Evolutionary conservation across 768 basidiomycete genomes (phyloP).

Genomic region (Candolleomyces eurysporus): DNA sequence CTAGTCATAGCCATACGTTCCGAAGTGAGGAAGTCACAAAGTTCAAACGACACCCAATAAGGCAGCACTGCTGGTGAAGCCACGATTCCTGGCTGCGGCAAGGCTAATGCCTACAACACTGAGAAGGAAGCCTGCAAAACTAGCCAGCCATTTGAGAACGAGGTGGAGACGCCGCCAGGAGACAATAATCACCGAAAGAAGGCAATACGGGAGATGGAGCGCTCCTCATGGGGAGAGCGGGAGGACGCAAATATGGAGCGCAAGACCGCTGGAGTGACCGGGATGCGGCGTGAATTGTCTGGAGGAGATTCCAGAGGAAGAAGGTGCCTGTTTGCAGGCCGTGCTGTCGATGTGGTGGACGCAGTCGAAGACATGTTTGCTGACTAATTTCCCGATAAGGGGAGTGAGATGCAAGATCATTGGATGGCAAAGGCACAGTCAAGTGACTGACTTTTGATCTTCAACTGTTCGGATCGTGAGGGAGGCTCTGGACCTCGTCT

Average conservation of each 20-base stretch:
- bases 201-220: slow-evolving; percentile 79
- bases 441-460: too few species aligned
- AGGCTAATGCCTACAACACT: slow-evolving; percentile 81
- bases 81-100: slow-evolving; percentile 67
- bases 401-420: background rate
- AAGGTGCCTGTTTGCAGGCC: slow-evolving; percentile 33
- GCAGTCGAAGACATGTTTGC: slow-evolving; percentile 46
- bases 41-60: slow-evolving; percentile 62
- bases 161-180: background rate
- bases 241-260: slow-evolving; percentile 87
- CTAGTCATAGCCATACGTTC: background rate
- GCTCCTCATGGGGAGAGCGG: slow-evolving; percentile 75
- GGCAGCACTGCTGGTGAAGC: slow-evolving; percentile 62
- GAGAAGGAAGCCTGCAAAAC: slow-evolving; percentile 79
- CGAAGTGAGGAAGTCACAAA: background rate
- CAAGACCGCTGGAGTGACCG: slow-evolving; percentile 79
- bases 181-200: slow-evolving; percentile 67
- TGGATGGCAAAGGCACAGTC: background rate
- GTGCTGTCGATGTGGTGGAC: slow-evolving; percentile 45
- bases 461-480: background rate
- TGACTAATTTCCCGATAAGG: background rate
- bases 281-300: slow-evolving; percentile 60
- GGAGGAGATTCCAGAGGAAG: slow-evolving; percentile 31
- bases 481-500: background rate
- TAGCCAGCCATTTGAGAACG: slow-evolving; percentile 22